Conservation (phyloP, 192 early-diverging fungal species). For the Backusella morwellensis region DNA sequence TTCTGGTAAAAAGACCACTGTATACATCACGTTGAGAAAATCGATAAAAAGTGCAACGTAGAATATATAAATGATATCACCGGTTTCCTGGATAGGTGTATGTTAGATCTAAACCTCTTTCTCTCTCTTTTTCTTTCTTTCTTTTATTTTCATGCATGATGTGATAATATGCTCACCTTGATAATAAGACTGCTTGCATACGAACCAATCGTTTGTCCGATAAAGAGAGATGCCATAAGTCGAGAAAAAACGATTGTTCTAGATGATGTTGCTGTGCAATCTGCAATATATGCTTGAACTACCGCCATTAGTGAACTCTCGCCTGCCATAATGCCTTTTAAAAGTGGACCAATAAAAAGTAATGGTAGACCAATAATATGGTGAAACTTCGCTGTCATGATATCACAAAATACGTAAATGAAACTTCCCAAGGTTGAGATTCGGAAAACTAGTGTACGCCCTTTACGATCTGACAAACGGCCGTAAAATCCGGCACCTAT, state of each 20-base stretch:
- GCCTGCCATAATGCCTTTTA: conserved; percentile 30
- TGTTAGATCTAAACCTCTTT: neutral
- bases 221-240: conserved; percentile 21
- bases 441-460: conserved; percentile 22
- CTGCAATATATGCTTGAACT: conserved; percentile 36
- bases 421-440: conserved; percentile 27
- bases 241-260: conserved; percentile 14
- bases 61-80: conserved; percentile 10
- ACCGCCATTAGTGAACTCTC: conserved; percentile 22
- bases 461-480: conserved; percentile 31
- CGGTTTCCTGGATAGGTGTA: neutral
- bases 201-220: conserved; percentile 10
- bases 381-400: conserved; percentile 23
- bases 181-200: conserved; percentile 7
- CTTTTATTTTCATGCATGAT: neutral
- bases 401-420: conserved; percentile 12
- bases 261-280: conserved; percentile 23
- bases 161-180: neutral
- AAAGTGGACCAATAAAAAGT: conserved; percentile 33
- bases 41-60: conserved; percentile 19
- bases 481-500: conserved; percentile 30
- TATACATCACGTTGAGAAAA: conserved; percentile 1
- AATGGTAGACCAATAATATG: conserved; percentile 20
- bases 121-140: neutral
- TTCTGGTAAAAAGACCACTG: conserved; percentile 24